A percentile compares a stretch with the other conserved stretches of the same genome.
phyloP scores from a whole-genome alignment of 2,329 filamentous ascomycete species.

The Fusarium nelsonii region DNA sequence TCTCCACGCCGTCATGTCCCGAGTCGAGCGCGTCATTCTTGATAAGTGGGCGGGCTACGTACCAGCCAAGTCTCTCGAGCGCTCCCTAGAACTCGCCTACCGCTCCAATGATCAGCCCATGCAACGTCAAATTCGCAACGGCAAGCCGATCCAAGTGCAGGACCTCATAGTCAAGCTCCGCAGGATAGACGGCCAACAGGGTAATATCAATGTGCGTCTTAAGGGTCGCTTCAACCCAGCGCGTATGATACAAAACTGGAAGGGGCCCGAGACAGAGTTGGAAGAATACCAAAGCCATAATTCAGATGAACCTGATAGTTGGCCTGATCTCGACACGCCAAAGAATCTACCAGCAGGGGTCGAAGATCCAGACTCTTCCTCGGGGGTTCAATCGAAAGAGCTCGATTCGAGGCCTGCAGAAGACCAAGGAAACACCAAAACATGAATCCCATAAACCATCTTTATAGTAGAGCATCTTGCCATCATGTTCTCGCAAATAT shows the following conservation, averaged over 20 bases:
- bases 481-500: background rate
- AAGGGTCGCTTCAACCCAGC: constrained; percentile 42
- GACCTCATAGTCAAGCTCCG: constrained; percentile 42
- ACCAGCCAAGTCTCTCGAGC: constrained; percentile 47
- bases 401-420: background rate
- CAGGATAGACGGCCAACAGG: constrained; percentile 28
- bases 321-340: constrained; percentile 10
- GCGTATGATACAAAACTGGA: constrained; percentile 40
- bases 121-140: constrained; percentile 39
- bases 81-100: constrained; percentile 45
- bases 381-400: background rate
- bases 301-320: constrained; percentile 6
- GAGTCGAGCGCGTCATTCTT: constrained; percentile 51
- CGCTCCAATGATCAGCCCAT: constrained; percentile 47
- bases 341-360: background rate
- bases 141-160: constrained; percentile 23
- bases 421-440: background rate
- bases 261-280: background rate
- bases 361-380: background rate
- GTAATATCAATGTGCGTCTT: constrained; percentile 41
- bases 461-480: background rate
- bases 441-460: background rate
- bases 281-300: background rate
- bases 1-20: constrained; percentile 43
- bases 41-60: constrained; percentile 47